Conservation (phyloP, 2,329 filamentous ascomycete species). For the Beauveria sp. region DNA sequence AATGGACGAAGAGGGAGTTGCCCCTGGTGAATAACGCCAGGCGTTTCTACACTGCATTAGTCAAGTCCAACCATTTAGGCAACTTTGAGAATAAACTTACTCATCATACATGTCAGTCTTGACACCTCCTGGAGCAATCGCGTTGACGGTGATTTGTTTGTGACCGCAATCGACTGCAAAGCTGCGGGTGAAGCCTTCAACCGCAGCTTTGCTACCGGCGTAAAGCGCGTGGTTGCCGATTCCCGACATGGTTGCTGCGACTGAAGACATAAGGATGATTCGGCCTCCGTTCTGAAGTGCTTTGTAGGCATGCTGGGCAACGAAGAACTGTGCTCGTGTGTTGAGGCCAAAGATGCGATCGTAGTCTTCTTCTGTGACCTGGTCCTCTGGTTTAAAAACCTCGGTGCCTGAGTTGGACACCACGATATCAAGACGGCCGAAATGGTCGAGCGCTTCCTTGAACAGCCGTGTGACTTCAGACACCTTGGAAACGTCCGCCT, state of each 20-base stretch:
- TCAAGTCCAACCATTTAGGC: background rate
- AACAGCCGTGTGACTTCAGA: conserved; percentile 55
- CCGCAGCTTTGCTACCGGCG: conserved; percentile 64
- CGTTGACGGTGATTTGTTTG: conserved; percentile 63
- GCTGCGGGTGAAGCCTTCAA: conserved; percentile 64
- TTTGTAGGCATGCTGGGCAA: conserved; percentile 67
- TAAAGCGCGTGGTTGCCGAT: conserved; percentile 52
- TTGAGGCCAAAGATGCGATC: conserved; percentile 67
- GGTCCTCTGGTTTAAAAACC: conserved; percentile 59
- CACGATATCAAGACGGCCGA: conserved; percentile 64
- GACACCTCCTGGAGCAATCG: conserved; percentile 64
- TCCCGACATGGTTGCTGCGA: conserved; percentile 49
- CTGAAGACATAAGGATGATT: conserved; percentile 65
- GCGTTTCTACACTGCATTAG: background rate
- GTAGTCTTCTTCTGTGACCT: conserved; percentile 60
- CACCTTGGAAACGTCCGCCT: conserved; percentile 57
- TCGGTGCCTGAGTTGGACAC: conserved; percentile 62
- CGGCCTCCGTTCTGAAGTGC: conserved; percentile 62
- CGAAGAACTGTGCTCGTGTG: conserved; percentile 67
- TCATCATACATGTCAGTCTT: conserved; percentile 61
- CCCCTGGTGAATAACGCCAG: background rate
- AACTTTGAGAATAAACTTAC: background rate
- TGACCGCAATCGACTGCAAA: conserved; percentile 65
- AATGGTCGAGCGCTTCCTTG: conserved; percentile 55
- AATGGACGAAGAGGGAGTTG: background rate